phyloP scores from a whole-genome alignment of 2,329 filamentous ascomycete genomes.

The Dryadomyces quercivorus region DNA sequence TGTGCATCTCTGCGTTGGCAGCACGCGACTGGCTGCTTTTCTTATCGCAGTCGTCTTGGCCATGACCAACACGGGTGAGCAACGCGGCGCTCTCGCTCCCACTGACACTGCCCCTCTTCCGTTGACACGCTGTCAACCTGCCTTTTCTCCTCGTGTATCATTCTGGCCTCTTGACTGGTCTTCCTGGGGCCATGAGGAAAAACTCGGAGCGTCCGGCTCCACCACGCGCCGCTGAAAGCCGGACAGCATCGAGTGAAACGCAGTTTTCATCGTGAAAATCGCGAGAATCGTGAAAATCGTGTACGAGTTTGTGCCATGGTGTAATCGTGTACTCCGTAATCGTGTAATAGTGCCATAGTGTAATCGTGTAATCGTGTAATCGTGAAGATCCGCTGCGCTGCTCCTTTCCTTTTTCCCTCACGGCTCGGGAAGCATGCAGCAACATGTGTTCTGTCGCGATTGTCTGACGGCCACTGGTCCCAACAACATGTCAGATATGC shows the following conservation, averaged over 20 bases:
- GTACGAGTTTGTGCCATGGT: too few relatives aligned
- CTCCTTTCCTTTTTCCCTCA: too few relatives aligned
- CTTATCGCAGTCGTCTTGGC: background rate
- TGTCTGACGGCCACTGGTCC: background rate
- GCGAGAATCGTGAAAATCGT: background rate
- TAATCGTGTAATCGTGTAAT: too few relatives aligned
- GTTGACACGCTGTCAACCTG: background rate
- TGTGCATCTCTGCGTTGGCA: constrained; percentile 5
- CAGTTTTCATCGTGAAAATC: background rate
- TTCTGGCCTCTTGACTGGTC: background rate
- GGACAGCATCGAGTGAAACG: background rate
- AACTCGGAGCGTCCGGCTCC: background rate
- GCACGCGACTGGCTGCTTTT: background rate
- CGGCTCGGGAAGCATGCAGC: too few relatives aligned
- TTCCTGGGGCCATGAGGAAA: background rate
- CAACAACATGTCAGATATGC: background rate
- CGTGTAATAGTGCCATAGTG: too few relatives aligned
- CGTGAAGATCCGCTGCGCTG: too few relatives aligned
- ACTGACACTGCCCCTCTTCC: background rate
- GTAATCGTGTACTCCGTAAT: too few relatives aligned
- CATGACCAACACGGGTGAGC: background rate
- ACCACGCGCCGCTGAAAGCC: background rate
- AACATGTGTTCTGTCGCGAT: background rate
- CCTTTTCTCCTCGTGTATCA: background rate
- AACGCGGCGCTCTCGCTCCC: too few relatives aligned